These are phyloP conservation scores for Aspergillus fischeri DNA, from an alignment of 2,329 filamentous ascomycete species.

Conservation along the genomic window DNA sequence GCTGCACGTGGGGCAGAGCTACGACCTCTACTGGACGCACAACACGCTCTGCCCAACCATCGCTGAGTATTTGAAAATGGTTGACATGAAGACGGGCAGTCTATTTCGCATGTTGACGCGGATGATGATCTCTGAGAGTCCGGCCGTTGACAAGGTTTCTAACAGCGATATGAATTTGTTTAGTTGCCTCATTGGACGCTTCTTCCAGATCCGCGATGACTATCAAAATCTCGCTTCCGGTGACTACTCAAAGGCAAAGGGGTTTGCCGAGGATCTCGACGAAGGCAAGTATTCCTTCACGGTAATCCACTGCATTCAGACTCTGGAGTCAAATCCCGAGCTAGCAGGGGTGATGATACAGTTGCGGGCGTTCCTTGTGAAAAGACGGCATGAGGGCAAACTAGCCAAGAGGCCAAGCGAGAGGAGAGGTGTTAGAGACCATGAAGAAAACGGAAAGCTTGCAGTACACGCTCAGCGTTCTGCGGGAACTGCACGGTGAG, in stretches of 20 bases:
- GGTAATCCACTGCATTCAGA: constrained; percentile 62
- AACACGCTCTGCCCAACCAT: no score
- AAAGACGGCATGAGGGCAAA: neutral
- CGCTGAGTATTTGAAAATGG: no score
- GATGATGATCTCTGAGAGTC: no score
- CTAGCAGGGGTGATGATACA: neutral
- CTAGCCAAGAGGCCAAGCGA: neutral
- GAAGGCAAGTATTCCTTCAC: constrained; percentile 89
- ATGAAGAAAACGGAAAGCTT: neutral
- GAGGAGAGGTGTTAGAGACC: neutral
- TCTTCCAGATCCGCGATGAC: no score
- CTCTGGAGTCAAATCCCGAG: neutral
- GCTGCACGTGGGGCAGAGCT: no score
- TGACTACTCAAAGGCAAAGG: constrained; percentile 77
- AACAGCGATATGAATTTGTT: no score
- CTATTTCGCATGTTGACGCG: no score
- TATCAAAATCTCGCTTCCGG: constrained; percentile 69
- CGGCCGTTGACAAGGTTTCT: no score
- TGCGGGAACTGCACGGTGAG: neutral
- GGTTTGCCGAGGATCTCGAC: constrained; percentile 56
- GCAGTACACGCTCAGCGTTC: neutral
- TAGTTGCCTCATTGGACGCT: no score
- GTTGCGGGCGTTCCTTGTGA: neutral
- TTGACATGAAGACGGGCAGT: no score
- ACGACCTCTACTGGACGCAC: no score